Evolutionary conservation across 129 eudicot genomes (phyloP), one percentile per base, ranked within the genome.

Genomic region (Cynara cardunculus): DNA sequence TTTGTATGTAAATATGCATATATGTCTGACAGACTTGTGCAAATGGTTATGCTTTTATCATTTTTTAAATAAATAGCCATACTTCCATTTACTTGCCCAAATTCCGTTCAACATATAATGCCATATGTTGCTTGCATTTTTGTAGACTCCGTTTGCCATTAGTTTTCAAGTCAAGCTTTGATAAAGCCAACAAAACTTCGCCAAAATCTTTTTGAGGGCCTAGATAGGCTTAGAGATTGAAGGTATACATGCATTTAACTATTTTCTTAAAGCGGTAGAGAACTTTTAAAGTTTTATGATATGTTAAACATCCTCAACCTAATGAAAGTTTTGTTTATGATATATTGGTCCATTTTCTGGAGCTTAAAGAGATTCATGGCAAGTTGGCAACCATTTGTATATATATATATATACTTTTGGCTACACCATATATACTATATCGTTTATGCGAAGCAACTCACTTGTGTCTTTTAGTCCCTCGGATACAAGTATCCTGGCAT

Each of bases 171-270:
- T 89, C 99, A 19, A 95, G 99, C 86, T 95, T 92, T 77, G 99
- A 95, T 84, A 95, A 95, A 87, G 99, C 99, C 78, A 95, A 95
- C 88, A 81, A 97, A 81, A 95, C 99, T 19, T 92, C 97, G 8
- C 90, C 97, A 21, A 95, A 92, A 79, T 95, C 99, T 69, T 95
- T 95, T 56, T 94, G 99, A 46, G 99, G 99, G 37, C 99, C 99
- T 56, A 97, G 99, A 31, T 78, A 92, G 80, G 87, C 84, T 3
- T 90, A 90, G 80, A 97, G 99, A 83, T 86, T 95, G 74, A 90
- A 92, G 97, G 97, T 93, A 87, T 77, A 21, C 71, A 72, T 82
- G 13, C 34, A 76, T 61, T 70, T 27, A 5, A 31, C 25, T 71
- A 27, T 71, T 56, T 56, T 49, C 22, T 16, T 2, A 19, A 24